Conservation (phyloP, 768 basidiomycete species). For the Tulasnella sp. region DNA sequence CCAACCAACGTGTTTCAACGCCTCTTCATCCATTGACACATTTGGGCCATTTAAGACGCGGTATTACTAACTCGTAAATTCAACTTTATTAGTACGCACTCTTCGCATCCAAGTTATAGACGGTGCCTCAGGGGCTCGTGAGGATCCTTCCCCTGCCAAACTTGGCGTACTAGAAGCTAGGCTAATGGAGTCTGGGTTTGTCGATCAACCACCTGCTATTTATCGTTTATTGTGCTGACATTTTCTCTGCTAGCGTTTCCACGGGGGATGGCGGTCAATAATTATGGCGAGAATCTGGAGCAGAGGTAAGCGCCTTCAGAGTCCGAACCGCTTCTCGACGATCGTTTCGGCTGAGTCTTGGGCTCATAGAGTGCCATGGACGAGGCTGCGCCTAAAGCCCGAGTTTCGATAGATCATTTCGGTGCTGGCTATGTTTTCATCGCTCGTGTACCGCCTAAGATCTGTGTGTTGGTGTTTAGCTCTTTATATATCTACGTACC, state of each 20-base stretch:
- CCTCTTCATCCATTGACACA: not conserved
- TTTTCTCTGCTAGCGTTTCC: not conserved
- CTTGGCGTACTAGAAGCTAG: slow-evolving; percentile 37
- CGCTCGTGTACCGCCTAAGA: not conserved
- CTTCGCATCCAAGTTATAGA: slow-evolving; percentile 99
- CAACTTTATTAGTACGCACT: slow-evolving; percentile 68
- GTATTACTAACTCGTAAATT: not conserved
- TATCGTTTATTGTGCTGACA: not conserved
- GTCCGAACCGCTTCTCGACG: too few species aligned
- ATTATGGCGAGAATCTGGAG: slow-evolving; percentile 77
- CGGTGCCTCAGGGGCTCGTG: slow-evolving; percentile 67
- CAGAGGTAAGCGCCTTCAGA: slow-evolving; percentile 64
- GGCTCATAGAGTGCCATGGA: slow-evolving; percentile 4
- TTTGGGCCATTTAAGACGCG: not conserved
- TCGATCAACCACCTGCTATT: not conserved
- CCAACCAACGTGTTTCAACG: not conserved
- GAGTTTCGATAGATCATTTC: not conserved
- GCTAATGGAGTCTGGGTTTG: not conserved
- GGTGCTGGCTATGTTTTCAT: not conserved
- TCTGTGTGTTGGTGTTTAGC: not conserved
- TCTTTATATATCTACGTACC: not conserved
- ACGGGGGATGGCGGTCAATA: slow-evolving; percentile 31
- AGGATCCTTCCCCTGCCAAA: slow-evolving; percentile 69
- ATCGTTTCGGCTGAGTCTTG: not conserved
- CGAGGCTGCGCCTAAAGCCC: slow-evolving; percentile 26